Evolutionary conservation across 2,329 filamentous ascomycete genomes (phyloP), one percentile per base, ranked within the genome.

Genomic region (Cladosporium austrohemisphaericum): DNA sequence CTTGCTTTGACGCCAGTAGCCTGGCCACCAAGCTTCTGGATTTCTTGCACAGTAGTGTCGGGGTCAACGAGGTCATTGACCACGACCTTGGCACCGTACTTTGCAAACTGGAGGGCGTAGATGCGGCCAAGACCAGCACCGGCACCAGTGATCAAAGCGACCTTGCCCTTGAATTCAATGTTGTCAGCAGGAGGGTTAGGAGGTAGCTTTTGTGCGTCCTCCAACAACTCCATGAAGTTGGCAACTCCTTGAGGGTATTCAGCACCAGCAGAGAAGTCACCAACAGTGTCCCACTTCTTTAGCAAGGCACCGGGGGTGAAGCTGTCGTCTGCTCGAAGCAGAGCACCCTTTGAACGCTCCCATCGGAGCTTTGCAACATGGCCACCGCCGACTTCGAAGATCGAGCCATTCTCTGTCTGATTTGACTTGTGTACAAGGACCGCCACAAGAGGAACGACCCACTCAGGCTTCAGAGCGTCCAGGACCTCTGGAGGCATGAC

Each of bases 51-150:
- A 29, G 94, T 89, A 41, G 81, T 80, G 64, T 96, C 91, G 5
- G 93, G 93, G 75, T 97, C 85, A 41, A 85, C 81, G n/a, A 98
- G 78, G 66, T 98, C 93, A 72, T 98, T 98, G 60, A 98, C 89
- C 26, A 97, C 92, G 20, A 98, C 77, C 45, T 86, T 83, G 29
- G 88, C 88, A 52, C 89, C 89, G 52, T 84, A 77, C 72, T 89
- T 91, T 59, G 87, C 86, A 64, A 95, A 94, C 36, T 89, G 86
- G 62, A 97, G 76, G 62, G 83, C 84, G 73, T 98, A 98, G 46
- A 87, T 84, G 49, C 93, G 89, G 54, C 93, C 93, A 54, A 98
- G 91, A 68, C 88, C 91, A 63, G 85, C 87, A 68, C 91, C 91
- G 61, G 85, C 89, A 60, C 91, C 91, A 49, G 91, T 96, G 58